phyloP scores from a whole-genome alignment of 1,284 basidiomycete species.

The Somion occarium region DNA sequence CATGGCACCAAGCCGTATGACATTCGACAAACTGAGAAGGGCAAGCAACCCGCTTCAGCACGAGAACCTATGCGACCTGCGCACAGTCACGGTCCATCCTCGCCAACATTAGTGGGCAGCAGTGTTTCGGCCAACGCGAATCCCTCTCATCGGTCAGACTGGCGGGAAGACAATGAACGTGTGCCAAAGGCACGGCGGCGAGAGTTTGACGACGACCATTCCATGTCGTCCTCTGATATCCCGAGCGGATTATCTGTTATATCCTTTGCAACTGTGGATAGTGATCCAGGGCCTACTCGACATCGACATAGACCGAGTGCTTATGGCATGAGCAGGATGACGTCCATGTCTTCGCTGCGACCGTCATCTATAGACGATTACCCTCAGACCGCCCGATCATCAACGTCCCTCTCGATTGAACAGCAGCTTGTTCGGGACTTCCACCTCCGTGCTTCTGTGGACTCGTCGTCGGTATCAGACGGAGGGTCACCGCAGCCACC shows the following conservation, averaged over 20 bases:
- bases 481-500: slow-evolving; percentile 55
- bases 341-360: slow-evolving; percentile 70
- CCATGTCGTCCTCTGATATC: slow-evolving; percentile 82
- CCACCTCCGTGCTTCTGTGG: slow-evolving; percentile 67
- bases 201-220: slow-evolving; percentile 86
- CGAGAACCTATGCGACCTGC: slow-evolving; percentile 58
- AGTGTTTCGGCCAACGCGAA: slow-evolving; percentile 31
- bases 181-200: slow-evolving; percentile 74
- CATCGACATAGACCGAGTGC: slow-evolving; percentile 55
- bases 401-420: slow-evolving; percentile 78
- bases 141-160: slow-evolving; percentile 35
- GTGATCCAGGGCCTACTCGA: slow-evolving; percentile 75
- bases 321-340: slow-evolving; percentile 66
- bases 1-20: slow-evolving; percentile 13
- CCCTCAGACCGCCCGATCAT: slow-evolving; percentile 69
- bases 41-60: slow-evolving; percentile 37
- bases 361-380: slow-evolving; percentile 68
- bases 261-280: slow-evolving; percentile 76
- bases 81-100: slow-evolving; percentile 34
- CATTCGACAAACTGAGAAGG: slow-evolving; percentile 33
- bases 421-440: slow-evolving; percentile 80
- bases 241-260: slow-evolving; percentile 72
- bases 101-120: slow-evolving; percentile 48
- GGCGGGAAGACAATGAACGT: slow-evolving; percentile 54
- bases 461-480: slow-evolving; percentile 54